phyloP scores from a whole-genome alignment of 345 rosid genomes.

The Eucalyptus brandiana region DNA sequence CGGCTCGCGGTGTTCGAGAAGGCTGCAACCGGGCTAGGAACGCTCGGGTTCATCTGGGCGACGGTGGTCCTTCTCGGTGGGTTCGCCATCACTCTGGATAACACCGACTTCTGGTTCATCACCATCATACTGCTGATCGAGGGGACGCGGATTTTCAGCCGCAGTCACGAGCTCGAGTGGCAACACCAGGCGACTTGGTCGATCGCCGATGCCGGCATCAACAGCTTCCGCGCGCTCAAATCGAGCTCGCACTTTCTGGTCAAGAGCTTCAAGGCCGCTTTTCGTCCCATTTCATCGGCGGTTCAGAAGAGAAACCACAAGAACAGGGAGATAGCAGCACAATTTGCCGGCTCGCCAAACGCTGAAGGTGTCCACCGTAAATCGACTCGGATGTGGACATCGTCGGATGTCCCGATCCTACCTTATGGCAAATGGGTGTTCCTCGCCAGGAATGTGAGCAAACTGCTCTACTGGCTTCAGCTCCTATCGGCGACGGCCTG shows the following conservation, averaged over 20 bases:
- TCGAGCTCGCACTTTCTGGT: conserved; percentile 28
- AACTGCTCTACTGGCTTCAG: conserved; percentile 82
- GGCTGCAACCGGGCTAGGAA: conserved; percentile 71
- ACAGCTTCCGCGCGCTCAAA: conserved; percentile 55
- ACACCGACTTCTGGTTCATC: conserved; percentile 77
- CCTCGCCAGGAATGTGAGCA: conserved; percentile 55
- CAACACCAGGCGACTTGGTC: conserved; percentile 93
- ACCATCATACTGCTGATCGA: conserved; percentile 73
- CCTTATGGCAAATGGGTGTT: conserved; percentile 69
- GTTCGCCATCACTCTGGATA: conserved; percentile 72
- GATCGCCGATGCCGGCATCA: conserved; percentile 47
- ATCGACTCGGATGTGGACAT: conserved; percentile 39
- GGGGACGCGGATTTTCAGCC: conserved; percentile 77
- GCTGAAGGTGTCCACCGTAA: background rate
- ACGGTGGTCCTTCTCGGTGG: conserved; percentile 93
- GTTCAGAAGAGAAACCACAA: conserved; percentile 9
- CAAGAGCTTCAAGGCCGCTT: conserved; percentile 1
- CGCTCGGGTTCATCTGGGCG: conserved; percentile 92
- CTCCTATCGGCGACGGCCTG: conserved; percentile 70
- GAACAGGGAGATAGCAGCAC: background rate
- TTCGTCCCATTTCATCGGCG: background rate
- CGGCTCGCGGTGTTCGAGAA: conserved; percentile 77
- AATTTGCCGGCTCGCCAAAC: background rate
- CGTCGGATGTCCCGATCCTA: conserved; percentile 69
- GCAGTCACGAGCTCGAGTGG: conserved; percentile 95